phyloP scores from a whole-genome alignment of 1,139 yeast genomes.

The Candida gigantensis region DNA sequence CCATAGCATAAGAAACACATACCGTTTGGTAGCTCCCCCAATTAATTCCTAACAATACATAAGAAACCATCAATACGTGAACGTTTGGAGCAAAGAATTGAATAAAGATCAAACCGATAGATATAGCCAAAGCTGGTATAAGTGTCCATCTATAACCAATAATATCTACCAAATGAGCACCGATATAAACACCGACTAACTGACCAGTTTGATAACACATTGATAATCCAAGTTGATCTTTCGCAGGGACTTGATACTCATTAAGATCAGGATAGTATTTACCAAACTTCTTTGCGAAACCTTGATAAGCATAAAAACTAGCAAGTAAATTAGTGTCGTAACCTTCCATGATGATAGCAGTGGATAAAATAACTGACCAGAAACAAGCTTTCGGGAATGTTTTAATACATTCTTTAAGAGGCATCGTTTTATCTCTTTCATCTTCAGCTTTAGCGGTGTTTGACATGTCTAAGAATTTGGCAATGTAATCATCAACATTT shows the following conservation, averaged over 20 bases:
- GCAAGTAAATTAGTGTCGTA: conserved; percentile 40
- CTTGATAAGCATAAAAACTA: conserved; percentile 40
- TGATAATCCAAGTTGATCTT: conserved; percentile 49
- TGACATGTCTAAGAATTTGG: conserved; percentile 46
- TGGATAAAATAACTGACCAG: conserved; percentile 42
- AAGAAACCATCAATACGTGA: conserved; percentile 44
- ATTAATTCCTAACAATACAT: conserved; percentile 47
- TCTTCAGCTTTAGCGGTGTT: conserved; percentile 42
- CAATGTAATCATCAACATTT: conserved; percentile 34
- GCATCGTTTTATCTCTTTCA: conserved; percentile 42
- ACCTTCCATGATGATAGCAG: conserved; percentile 47
- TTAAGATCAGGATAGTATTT: conserved; percentile 23
- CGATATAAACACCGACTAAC: conserved; percentile 44
- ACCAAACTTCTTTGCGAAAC: conserved; percentile 39
- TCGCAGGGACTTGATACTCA: conserved; percentile 41
- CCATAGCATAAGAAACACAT: conserved; percentile 53
- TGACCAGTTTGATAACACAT: conserved; percentile 49
- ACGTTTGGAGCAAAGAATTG: conserved; percentile 49
- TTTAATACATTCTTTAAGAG: conserved; percentile 41
- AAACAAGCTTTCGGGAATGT: conserved; percentile 44
- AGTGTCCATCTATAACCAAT: conserved; percentile 49
- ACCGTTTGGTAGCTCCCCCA: conserved; percentile 57
- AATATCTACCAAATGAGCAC: conserved; percentile 47
- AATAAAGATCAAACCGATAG: conserved; percentile 46
- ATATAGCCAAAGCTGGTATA: conserved; percentile 34